phyloP scores from a whole-genome alignment of 768 basidiomycete species.

The Cyathus striatus region DNA sequence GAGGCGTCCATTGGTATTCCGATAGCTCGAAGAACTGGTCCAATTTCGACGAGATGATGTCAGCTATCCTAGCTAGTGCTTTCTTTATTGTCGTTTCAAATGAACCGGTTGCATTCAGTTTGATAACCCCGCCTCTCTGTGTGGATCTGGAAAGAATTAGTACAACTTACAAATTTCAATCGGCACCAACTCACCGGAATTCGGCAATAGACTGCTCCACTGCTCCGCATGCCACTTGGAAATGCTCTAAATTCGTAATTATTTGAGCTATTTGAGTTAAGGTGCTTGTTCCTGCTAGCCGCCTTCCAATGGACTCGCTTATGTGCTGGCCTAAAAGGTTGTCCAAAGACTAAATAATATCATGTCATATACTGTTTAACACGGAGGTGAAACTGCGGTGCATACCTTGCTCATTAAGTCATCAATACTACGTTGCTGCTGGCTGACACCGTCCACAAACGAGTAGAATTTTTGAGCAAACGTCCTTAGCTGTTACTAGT shows the following conservation, averaged over 20 bases:
- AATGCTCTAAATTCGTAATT: slow-evolving; percentile 88
- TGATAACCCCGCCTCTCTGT: slow-evolving; percentile 79
- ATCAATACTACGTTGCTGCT: slow-evolving; percentile 88
- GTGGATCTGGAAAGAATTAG: slow-evolving; percentile 50
- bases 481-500: slow-evolving; percentile 7
- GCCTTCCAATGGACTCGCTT: slow-evolving; percentile 66
- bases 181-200: slow-evolving; percentile 61
- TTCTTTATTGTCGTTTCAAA: slow-evolving; percentile 67
- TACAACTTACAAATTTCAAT: no score
- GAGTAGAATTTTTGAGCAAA: slow-evolving; percentile 96
- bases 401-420: slow-evolving; percentile 83
- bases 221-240: slow-evolving; percentile 79
- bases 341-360: slow-evolving; percentile 68
- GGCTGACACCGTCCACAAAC: slow-evolving; percentile 92
- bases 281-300: slow-evolving; percentile 71
- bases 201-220: slow-evolving; percentile 80
- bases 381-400: no score
- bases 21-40: slow-evolving; percentile 95
- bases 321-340: slow-evolving; percentile 73
- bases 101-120: slow-evolving; percentile 53
- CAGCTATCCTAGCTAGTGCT: slow-evolving; percentile 72
- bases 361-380: neutral
- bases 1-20: slow-evolving; percentile 91
- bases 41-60: slow-evolving; percentile 84
- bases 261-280: slow-evolving; percentile 92